phyloP scores from a whole-genome alignment of 345 rosid genomes.

The Barbarea vulgaris region DNA sequence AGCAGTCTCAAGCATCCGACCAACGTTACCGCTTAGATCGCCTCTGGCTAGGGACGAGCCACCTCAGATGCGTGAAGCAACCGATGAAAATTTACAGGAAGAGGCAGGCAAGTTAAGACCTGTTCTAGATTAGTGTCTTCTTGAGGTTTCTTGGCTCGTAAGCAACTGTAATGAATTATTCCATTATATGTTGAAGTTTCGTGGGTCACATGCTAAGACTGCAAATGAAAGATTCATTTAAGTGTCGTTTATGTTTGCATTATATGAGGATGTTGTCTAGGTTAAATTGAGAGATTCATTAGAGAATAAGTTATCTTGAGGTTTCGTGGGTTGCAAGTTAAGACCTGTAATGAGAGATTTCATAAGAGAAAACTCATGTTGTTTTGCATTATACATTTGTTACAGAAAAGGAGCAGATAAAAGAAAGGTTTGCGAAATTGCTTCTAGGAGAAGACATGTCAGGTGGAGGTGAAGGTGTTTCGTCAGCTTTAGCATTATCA shows the following conservation, averaged over 20 bases:
- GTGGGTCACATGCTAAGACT: background rate
- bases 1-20: background rate
- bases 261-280: background rate
- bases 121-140: background rate
- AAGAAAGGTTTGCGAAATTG: slow-evolving; percentile 64
- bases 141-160: slow-evolving; percentile 1
- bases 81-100: slow-evolving; percentile 19
- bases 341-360: background rate
- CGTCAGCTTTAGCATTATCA: slow-evolving; percentile 75
- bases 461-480: slow-evolving; percentile 76
- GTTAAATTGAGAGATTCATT: background rate
- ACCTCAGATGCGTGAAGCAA: slow-evolving; percentile 2
- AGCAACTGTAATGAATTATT: background rate
- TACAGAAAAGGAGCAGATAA: slow-evolving; percentile 45
- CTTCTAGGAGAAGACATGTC: slow-evolving; percentile 85
- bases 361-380: background rate
- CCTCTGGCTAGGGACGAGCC: slow-evolving; percentile 1
- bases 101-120: slow-evolving; percentile 31
- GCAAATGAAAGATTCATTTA: background rate
- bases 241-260: background rate
- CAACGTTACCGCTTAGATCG: background rate
- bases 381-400: background rate
- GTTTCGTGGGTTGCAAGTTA: slow-evolving; percentile 3
- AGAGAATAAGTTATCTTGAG: background rate
- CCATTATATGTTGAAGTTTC: background rate